A percentile compares a stretch with the other conserved stretches of the same genome.
These are phyloP conservation scores for Delitschia confertaspora DNA, from an alignment of 495 filamentous ascomycete genomes.

Conservation along the genomic window DNA sequence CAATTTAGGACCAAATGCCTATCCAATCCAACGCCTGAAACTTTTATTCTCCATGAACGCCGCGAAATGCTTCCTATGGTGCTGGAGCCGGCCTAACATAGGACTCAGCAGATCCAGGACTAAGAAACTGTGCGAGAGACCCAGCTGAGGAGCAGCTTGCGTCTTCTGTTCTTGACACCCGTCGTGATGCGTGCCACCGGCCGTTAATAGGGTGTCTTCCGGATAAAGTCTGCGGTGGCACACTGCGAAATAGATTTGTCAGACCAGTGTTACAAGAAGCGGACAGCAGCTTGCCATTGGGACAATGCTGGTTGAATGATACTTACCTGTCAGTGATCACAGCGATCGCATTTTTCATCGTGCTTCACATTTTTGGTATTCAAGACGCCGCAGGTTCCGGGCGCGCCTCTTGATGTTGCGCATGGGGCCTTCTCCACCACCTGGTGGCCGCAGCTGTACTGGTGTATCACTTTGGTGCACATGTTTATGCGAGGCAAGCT, in stretches of 20 bases:
- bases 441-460: slow-evolving; percentile 32
- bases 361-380: slow-evolving; percentile 33
- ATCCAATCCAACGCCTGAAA: slow-evolving; percentile 28
- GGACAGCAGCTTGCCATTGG: too few species aligned
- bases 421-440: slow-evolving; percentile 30
- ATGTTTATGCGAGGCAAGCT: slow-evolving; percentile 24
- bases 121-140: slow-evolving; percentile 13
- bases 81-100: slow-evolving; percentile 1
- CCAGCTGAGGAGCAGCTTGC: slow-evolving; percentile 13
- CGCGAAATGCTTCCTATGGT: slow-evolving; percentile 26
- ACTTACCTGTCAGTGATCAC: slow-evolving; percentile 29
- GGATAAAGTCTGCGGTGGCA: slow-evolving; percentile 31
- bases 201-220: slow-evolving; percentile 28
- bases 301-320: background rate
- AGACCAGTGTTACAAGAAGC: slow-evolving; percentile 21
- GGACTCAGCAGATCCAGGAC: slow-evolving; percentile 9
- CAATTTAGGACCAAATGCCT: slow-evolving; percentile 21
- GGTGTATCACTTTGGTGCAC: slow-evolving; percentile 34
- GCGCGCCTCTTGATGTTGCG: slow-evolving; percentile 31
- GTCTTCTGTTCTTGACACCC: slow-evolving; percentile 19
- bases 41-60: slow-evolving; percentile 28
- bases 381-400: slow-evolving; percentile 23
- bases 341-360: slow-evolving; percentile 35
- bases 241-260: slow-evolving; percentile 24
- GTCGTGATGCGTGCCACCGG: slow-evolving; percentile 28